A percentile compares a stretch with the other conserved stretches of the same genome.
Evolutionary conservation across 2,329 filamentous ascomycete genomes (phyloP).

Genomic region (Hypoxylon sp.): DNA sequence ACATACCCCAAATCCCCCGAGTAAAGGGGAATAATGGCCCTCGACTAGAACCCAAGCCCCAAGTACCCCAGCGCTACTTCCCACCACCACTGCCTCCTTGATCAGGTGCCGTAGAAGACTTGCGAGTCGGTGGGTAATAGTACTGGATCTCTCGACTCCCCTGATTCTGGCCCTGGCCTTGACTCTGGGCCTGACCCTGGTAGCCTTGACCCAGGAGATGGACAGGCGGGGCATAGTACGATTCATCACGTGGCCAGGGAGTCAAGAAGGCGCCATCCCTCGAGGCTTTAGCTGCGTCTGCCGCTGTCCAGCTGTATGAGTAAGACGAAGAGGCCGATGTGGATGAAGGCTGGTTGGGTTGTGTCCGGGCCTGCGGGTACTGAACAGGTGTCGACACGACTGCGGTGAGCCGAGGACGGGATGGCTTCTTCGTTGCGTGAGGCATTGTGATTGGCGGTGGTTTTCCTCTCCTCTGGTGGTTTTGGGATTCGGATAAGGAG

Average conservation of each 20-base stretch:
- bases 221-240: slow-evolving; percentile 27
- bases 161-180: slow-evolving; percentile 13
- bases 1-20: neutral
- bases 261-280: slow-evolving; percentile 40
- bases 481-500: neutral
- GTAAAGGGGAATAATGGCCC: neutral
- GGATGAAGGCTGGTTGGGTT: slow-evolving; percentile 12
- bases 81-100: slow-evolving; percentile 5
- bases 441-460: slow-evolving; percentile 23
- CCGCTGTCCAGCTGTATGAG: slow-evolving; percentile 33
- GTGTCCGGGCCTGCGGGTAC: slow-evolving; percentile 18
- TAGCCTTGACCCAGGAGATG: slow-evolving; percentile 5
- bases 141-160: slow-evolving; percentile 2
- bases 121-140: neutral
- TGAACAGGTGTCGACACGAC: slow-evolving; percentile 12
- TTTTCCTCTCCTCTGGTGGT: neutral
- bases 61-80: neutral
- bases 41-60: neutral
- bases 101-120: neutral
- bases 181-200: slow-evolving; percentile 9
- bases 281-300: slow-evolving; percentile 40
- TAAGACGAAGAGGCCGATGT: slow-evolving; percentile 2
- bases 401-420: slow-evolving; percentile 16
- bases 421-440: slow-evolving; percentile 36
- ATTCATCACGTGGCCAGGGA: slow-evolving; percentile 40